Evolutionary conservation across 208 protist species (phyloP), one percentile per base, ranked within the genome.

Genomic region (Crithidia sp.): DNA sequence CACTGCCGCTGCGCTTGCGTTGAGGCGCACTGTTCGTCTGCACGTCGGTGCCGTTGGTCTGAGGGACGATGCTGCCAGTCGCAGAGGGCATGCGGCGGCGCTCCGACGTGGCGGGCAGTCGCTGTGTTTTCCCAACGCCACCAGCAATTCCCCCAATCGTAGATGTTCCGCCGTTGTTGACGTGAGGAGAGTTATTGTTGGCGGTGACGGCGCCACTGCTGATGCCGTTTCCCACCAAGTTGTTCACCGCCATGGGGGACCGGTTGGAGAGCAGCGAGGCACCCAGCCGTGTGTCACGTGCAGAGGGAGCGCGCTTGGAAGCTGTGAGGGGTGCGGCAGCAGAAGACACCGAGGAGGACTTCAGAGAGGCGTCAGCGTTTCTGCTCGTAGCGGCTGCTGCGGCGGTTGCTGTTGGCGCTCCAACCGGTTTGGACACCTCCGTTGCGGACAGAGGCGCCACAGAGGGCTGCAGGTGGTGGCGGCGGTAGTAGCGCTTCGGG

Each of bases 1-100:
- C 65, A 54, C 62, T 67, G 12, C 62, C 62, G 37, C 49, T 56
- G 41, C 62, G 61, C 40, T 49, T 19, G 47, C 71, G 37, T 12
- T 28, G 54, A 36, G 5, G 7, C 43, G 13, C 14, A 36, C 47
- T 19, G 62, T 5, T 67, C 0, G 36, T 4, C 4, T 5, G 12
- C 2, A 12, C 49, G 10, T 56, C 62, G 16, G 62, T 7, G 13
- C 14, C 7, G 44, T 12, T 14, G 2, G 36, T 16, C 36, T 17
- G 49, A 4, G 62, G 62, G 6, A 44, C 37, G 49, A 67, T 56
- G 49, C 41, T 67, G 12, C 19, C 16, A 2, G 47, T 16, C 4
- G 17, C 44, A 5, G 49, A 67, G 13, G 44, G 47, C 19, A 41
- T 8, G 17, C 40, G 39, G 14, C 13, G 41, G 13, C 55, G 28